Conservation (phyloP, 2,329 filamentous ascomycete genomes). For the Sphaerulina populicola region DNA sequence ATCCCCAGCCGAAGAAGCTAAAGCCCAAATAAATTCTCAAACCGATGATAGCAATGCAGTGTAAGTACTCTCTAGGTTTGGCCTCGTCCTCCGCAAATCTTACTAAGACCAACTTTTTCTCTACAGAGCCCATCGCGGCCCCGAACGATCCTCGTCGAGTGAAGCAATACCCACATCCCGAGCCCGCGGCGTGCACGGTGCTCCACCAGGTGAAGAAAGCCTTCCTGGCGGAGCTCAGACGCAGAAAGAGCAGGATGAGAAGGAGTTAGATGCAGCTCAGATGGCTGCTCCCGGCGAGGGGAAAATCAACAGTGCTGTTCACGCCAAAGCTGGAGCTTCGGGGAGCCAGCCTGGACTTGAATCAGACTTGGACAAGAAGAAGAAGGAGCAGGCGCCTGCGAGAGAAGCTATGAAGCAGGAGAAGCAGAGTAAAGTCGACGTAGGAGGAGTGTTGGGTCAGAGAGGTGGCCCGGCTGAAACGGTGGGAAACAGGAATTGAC, state of each 20-base stretch:
- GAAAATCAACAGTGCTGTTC: slow-evolving; percentile 37
- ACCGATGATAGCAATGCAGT: slow-evolving; percentile 23
- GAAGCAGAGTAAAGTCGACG: slow-evolving; percentile 33
- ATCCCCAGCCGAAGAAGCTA: slow-evolving; percentile 34
- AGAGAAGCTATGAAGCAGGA: slow-evolving; percentile 37
- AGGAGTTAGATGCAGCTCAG: slow-evolving; percentile 43
- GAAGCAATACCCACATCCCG: slow-evolving; percentile 35
- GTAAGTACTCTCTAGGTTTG: slow-evolving; percentile 14
- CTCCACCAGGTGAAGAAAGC: slow-evolving; percentile 38
- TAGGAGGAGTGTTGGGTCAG: slow-evolving; percentile 40
- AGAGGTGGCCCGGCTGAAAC: slow-evolving; percentile 40
- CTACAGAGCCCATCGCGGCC: slow-evolving; percentile 33
- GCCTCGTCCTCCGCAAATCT: no score
- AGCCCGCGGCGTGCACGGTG: slow-evolving; percentile 39
- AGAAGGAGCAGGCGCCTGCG: slow-evolving; percentile 41
- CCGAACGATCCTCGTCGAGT: slow-evolving; percentile 26
- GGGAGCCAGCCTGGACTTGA: slow-evolving; percentile 37
- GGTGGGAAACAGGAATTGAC: slow-evolving; percentile 30
- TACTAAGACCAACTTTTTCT: neutral
- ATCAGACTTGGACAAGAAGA: slow-evolving; percentile 43
- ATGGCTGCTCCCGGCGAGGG: slow-evolving; percentile 44
- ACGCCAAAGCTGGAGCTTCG: slow-evolving; percentile 32
- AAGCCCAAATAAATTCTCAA: slow-evolving; percentile 32
- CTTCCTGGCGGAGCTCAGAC: slow-evolving; percentile 28
- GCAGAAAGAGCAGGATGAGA: slow-evolving; percentile 38